Percentiles rank a stretch among this genome's conserved stretches.
phyloP scores from a whole-genome alignment of 2,329 filamentous ascomycete genomes.

The Ceratocystis albifundus region DNA sequence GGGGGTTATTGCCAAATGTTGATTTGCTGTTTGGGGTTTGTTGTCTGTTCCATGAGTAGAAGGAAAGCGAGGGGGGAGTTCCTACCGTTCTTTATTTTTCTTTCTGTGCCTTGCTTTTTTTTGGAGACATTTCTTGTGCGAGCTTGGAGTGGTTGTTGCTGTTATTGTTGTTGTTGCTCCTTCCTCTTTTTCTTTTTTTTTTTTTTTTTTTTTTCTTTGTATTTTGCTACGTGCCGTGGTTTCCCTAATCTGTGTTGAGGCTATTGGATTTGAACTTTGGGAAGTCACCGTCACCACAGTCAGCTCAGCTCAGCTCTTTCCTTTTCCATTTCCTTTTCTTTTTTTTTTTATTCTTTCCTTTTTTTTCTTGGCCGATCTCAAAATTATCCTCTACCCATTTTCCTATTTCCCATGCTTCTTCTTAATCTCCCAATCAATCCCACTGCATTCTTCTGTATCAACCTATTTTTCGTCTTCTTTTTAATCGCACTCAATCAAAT shows the following conservation, averaged over 20 bases:
- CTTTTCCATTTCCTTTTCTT: neutral
- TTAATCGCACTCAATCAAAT: neutral
- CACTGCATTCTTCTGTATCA: neutral
- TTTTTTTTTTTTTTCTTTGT: neutral
- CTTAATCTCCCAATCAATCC: neutral
- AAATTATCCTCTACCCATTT: neutral
- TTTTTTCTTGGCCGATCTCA: neutral
- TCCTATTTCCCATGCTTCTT: neutral
- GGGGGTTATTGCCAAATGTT: neutral
- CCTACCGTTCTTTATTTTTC: neutral
- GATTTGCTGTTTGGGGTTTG: slow-evolving; percentile 1
- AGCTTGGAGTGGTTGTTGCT: neutral
- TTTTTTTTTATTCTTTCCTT: no score
- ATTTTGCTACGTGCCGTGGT: neutral
- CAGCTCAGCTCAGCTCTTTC: neutral
- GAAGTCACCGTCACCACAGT: neutral
- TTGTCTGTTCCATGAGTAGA: neutral
- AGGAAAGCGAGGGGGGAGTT: neutral
- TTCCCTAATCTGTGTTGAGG: neutral
- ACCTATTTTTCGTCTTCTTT: slow-evolving; percentile 3
- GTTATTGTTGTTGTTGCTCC: neutral
- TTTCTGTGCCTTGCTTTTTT: neutral
- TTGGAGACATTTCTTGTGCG: neutral
- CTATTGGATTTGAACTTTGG: neutral
- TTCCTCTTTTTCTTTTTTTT: neutral